phyloP scores from a whole-genome alignment of 129 eudicot species.

The Flaveria sonorensis region DNA sequence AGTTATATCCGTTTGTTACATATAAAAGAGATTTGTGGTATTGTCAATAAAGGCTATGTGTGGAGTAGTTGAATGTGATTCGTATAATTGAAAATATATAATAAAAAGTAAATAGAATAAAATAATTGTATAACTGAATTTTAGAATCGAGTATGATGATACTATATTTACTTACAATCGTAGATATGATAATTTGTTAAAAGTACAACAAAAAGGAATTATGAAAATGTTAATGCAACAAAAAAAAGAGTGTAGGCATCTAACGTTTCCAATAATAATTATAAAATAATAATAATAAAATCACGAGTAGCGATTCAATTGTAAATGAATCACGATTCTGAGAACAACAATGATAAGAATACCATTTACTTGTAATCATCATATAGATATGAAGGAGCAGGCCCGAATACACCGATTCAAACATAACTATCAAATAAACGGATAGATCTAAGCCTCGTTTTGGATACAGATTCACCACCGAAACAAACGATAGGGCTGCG shows the following conservation, averaged over 20 bases:
- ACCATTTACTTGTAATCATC: too few relatives aligned
- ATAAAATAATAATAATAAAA: background rate
- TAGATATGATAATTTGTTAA: background rate
- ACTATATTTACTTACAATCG: background rate
- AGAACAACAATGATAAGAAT: too few relatives aligned
- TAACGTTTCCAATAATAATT: background rate
- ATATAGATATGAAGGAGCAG: too few relatives aligned
- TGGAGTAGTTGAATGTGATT: conserved; percentile 9
- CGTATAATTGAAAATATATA: background rate
- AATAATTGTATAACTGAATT: background rate
- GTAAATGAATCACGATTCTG: too few relatives aligned
- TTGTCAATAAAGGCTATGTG: background rate
- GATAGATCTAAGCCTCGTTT: too few relatives aligned
- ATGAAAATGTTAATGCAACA: background rate
- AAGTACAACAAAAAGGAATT: background rate
- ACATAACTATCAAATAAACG: too few relatives aligned
- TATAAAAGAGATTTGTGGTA: background rate
- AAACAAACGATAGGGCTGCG: too few relatives aligned
- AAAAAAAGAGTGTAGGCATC: background rate
- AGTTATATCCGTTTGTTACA: background rate
- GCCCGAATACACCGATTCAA: too few relatives aligned
- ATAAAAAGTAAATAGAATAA: background rate
- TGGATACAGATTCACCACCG: too few relatives aligned
- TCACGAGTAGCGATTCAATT: background rate
- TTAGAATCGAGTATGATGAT: background rate